Evolutionary conservation across 78 protist genomes (phyloP).

Genomic region (Diacronema lutheri): DNA sequence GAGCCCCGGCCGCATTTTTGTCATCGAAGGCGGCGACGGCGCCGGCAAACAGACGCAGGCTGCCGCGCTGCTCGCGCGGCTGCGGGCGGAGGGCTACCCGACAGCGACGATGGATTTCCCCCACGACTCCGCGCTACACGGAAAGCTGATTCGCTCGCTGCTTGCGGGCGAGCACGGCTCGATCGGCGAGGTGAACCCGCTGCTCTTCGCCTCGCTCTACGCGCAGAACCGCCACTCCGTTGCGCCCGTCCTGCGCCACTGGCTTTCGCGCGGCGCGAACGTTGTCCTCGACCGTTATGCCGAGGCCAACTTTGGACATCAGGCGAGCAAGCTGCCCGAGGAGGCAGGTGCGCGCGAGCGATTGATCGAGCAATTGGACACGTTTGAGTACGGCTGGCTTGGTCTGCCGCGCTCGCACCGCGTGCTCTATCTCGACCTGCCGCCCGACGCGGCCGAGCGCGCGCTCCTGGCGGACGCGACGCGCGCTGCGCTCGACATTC

Average conservation of each 20-base stretch:
- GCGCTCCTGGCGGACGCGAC: slow-evolving; percentile 3
- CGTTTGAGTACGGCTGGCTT: slow-evolving; percentile 19
- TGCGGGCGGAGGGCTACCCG: slow-evolving; percentile 18
- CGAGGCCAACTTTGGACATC: slow-evolving; percentile 39
- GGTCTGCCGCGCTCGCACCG: slow-evolving; percentile 25
- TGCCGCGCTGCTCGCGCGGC: neutral
- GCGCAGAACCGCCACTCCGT: slow-evolving; percentile 22
- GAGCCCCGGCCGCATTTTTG: slow-evolving; percentile 1
- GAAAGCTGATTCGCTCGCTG: slow-evolving; percentile 12
- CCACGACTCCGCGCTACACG: slow-evolving; percentile 27
- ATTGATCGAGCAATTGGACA: neutral
- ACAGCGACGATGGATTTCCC: slow-evolving; percentile 28
- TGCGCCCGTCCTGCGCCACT: neutral
- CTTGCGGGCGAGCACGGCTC: slow-evolving; percentile 15
- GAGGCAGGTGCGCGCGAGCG: neutral
- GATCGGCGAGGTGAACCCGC: slow-evolving; percentile 21
- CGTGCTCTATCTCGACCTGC: slow-evolving; percentile 31
- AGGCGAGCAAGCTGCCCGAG: slow-evolving; percentile 3
- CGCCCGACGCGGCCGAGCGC: neutral
- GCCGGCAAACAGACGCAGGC: slow-evolving; percentile 48
- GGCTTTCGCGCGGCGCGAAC: slow-evolving; percentile 19
- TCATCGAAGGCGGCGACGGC: slow-evolving; percentile 47
- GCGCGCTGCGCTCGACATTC: slow-evolving; percentile 32
- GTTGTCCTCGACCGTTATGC: slow-evolving; percentile 37
- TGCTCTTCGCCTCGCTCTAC: slow-evolving; percentile 38